phyloP scores from a whole-genome alignment of 306 rosid genomes.

The Pyrus communis region DNA sequence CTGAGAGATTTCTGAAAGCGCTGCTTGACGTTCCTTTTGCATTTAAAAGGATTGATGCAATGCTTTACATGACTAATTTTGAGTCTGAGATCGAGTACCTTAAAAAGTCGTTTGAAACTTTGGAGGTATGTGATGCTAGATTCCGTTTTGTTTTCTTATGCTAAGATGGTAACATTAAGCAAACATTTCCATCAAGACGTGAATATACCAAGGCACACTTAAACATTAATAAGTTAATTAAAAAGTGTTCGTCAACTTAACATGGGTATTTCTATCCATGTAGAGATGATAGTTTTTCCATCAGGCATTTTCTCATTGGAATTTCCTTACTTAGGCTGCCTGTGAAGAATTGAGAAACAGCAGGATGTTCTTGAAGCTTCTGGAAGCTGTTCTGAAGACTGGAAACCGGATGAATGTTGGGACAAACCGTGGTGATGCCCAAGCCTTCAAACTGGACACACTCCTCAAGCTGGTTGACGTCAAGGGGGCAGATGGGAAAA shows the following conservation, averaged over 20 bases:
- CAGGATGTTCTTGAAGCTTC: slow-evolving; percentile 91
- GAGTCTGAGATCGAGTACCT: slow-evolving; percentile 90
- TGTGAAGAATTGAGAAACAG: slow-evolving; percentile 90
- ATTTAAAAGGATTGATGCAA: slow-evolving; percentile 79
- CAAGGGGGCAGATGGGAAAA: slow-evolving; percentile 90
- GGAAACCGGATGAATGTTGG: slow-evolving; percentile 98
- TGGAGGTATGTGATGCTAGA: slow-evolving; percentile 46
- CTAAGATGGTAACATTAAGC: not conserved
- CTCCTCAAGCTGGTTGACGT: slow-evolving; percentile 88
- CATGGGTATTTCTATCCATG: not conserved
- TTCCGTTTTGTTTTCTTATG: not conserved
- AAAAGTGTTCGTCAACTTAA: not conserved
- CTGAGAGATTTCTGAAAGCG: slow-evolving; percentile 89
- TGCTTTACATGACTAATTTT: slow-evolving; percentile 87
- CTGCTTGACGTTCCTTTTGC: slow-evolving; percentile 92
- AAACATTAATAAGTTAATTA: too few species aligned
- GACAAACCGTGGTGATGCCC: slow-evolving; percentile 95
- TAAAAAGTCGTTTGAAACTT: slow-evolving; percentile 63
- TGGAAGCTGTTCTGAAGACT: slow-evolving; percentile 92
- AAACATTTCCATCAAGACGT: not conserved
- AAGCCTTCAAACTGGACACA: slow-evolving; percentile 98
- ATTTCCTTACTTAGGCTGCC: slow-evolving; percentile 38
- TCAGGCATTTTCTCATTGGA: not conserved
- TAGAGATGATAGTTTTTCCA: not conserved
- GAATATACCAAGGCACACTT: not conserved